Base-by-base conservation (phyloP, 2,329 filamentous ascomycete genomes). In the Lomentospora prolificans region DNA sequence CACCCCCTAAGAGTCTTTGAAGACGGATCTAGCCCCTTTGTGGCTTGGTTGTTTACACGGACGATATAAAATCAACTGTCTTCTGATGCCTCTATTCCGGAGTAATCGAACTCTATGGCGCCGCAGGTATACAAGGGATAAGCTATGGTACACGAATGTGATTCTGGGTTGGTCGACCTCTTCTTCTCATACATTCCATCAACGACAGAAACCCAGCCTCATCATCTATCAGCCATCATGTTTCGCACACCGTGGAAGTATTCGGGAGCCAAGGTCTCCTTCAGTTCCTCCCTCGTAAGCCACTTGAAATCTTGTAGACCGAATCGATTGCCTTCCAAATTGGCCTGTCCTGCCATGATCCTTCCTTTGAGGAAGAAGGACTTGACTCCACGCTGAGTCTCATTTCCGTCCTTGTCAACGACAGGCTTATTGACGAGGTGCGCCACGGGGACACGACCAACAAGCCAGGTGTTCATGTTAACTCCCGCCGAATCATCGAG, bases 391-490 rank as follows among this genome's bases (percentile, higher is more conserved):
- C 78, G 72, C 61, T 68, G 63, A 57, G 69, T 65, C 50, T 77
- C 64, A 30, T 67, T 64, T 50, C 69, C 68, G 65, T 77, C 72
- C 62, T 70, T 66, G 62, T 70, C 67, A 66, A 75, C 63, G 64
- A 69, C 62, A 62, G 78, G 77, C 60, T 82, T 73, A 59, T 74
- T 74, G 61, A 88, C 77, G 65, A 87, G 73, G 72, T 96, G 87
- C 25, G 91, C 92, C 57, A 96, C 81, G 9, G 94, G 94, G 57
- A 87, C 87, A 64, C 90, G 90, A 58, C 90, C 92, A 53, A 99
- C 88, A 63, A 97, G 82, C 91, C 94, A 99, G 56, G 90, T 96
- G 76, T 97, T 97, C 91, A 99, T 97, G 78, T 99, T 95, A 59
- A 88, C 74, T 57, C 94, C 94, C 8, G 86, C 90, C 3, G 89